Evolutionary conservation across 2,329 filamentous ascomycete species (phyloP).

Genomic region (Pestalotiopsis sp.): DNA sequence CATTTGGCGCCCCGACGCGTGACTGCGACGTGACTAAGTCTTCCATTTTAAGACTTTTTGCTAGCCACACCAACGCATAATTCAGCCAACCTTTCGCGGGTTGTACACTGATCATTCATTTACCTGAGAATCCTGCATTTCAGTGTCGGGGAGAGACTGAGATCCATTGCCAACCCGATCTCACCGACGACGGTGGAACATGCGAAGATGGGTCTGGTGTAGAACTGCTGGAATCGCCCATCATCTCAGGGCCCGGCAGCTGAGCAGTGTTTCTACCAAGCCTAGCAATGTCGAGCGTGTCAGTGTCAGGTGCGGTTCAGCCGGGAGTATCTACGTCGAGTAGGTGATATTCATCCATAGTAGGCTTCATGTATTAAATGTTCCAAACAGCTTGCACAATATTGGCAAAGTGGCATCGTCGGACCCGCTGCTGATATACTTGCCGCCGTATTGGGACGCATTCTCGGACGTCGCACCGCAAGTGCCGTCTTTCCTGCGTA

Average conservation of each 20-base stretch:
- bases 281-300: conserved; percentile 40
- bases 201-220: conserved; percentile 15
- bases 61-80: not conserved
- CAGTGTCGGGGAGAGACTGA: not conserved
- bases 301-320: conserved; percentile 48
- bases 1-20: not conserved
- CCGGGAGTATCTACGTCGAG: conserved; percentile 53
- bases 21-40: not conserved
- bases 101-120: not conserved
- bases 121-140: not conserved
- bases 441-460: conserved; percentile 49
- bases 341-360: conserved; percentile 31
- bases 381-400: conserved; percentile 48
- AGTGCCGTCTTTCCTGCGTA: conserved; percentile 31
- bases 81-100: not conserved
- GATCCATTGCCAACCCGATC: not conserved
- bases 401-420: conserved; percentile 35
- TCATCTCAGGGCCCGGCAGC: conserved; percentile 15
- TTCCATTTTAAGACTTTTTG: not conserved
- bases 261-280: conserved; percentile 22
- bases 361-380: not conserved
- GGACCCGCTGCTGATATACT: conserved; percentile 54
- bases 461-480: conserved; percentile 23
- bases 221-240: conserved; percentile 15
- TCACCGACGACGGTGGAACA: conserved; percentile 1